Percentiles rank a stretch among this genome's conserved stretches.
Evolutionary conservation across 1,284 basidiomycete species (phyloP).

Genomic region (Afroboletus lepidellus): DNA sequence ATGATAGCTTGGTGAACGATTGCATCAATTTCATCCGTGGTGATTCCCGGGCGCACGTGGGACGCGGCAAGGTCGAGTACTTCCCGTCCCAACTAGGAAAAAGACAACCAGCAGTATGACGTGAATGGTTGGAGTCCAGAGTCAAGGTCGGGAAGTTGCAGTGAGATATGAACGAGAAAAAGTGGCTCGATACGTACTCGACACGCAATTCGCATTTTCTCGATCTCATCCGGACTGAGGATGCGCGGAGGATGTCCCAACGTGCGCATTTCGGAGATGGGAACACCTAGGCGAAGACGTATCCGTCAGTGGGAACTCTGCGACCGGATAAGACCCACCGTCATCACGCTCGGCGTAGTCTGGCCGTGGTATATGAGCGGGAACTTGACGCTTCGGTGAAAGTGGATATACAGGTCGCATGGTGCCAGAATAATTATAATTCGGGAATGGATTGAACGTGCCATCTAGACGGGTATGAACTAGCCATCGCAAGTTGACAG

Average conservation of each 20-base stretch:
- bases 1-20: slow-evolving; percentile 95
- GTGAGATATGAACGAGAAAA: background rate
- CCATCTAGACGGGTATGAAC: slow-evolving; percentile 44
- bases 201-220: slow-evolving; percentile 78
- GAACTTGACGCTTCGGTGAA: slow-evolving; percentile 66
- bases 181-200: slow-evolving; percentile 48
- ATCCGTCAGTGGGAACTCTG: slow-evolving; percentile 13
- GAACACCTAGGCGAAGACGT: slow-evolving; percentile 48
- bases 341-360: slow-evolving; percentile 67
- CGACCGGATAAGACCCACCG: slow-evolving; percentile 44
- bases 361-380: slow-evolving; percentile 72
- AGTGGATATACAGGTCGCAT: slow-evolving; percentile 76
- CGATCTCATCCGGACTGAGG: slow-evolving; percentile 64
- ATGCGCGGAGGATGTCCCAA: slow-evolving; percentile 65
- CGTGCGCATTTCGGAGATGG: slow-evolving; percentile 56
- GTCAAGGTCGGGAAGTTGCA: background rate
- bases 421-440: slow-evolving; percentile 66
- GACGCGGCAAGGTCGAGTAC: slow-evolving; percentile 90
- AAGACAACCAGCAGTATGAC: slow-evolving; percentile 7
- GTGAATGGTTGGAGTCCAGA: background rate
- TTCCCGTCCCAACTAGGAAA: slow-evolving; percentile 79
- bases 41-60: slow-evolving; percentile 84
- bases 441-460: slow-evolving; percentile 73
- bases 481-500: background rate
- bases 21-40: slow-evolving; percentile 93